Evolutionary conservation across 2,329 filamentous ascomycete species (phyloP).

Genomic region (Colletotrichum phormii): DNA sequence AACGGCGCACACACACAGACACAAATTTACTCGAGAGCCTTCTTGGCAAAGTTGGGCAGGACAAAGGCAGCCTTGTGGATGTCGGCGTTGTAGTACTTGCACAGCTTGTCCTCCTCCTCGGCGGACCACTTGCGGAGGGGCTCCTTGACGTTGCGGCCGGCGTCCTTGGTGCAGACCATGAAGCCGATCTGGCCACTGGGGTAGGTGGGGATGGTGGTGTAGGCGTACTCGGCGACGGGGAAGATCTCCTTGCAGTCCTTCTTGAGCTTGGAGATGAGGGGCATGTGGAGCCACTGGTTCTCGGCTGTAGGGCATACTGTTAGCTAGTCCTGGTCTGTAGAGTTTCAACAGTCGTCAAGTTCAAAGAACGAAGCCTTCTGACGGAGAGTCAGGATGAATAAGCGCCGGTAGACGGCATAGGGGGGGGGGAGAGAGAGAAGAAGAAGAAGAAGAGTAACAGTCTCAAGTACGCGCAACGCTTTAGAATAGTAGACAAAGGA

Average conservation of each 20-base stretch:
- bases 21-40: conserved; percentile 68
- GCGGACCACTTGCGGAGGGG: conserved; percentile 83
- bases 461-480: conserved; percentile 10
- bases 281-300: conserved; percentile 99
- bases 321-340: conserved; percentile 29
- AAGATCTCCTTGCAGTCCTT: conserved; percentile 97
- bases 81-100: conserved; percentile 97
- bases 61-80: conserved; percentile 96
- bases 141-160: conserved; percentile 83
- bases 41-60: conserved; percentile 91
- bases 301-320: conserved; percentile 74
- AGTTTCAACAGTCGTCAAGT: background rate
- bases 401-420: background rate
- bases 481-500: conserved; percentile 24
- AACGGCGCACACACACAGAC: background rate
- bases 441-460: background rate
- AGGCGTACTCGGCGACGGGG: conserved; percentile 97
- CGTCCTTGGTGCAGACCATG: conserved; percentile 99
- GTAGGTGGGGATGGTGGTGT: conserved; percentile 99
- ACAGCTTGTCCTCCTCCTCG: conserved; percentile 93
- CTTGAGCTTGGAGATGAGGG: conserved; percentile 94
- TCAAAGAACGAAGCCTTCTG: background rate
- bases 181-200: conserved; percentile 99
- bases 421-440: conserved; percentile 15
- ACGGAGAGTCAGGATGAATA: background rate